Percentiles rank a stretch among this genome's conserved stretches.
Conservation (phyloP, 2,329 filamentous ascomycete genomes). For the Colletotrichum sp. region DNA sequence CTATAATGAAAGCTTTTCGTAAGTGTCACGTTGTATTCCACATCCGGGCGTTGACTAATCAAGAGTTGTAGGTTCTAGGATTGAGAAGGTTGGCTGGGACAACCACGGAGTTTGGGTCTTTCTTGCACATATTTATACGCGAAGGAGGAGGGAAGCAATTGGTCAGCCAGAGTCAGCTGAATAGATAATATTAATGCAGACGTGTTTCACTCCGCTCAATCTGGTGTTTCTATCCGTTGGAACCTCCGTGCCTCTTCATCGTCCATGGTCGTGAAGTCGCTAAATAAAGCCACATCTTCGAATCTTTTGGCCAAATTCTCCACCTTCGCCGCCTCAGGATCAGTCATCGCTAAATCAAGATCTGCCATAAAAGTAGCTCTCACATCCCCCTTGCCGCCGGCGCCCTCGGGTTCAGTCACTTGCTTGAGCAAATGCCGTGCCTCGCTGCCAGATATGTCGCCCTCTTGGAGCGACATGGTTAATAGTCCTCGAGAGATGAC, state of each 20-base stretch:
- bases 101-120: neutral
- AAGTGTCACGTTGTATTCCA: neutral
- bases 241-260: neutral
- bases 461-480: slow-evolving; percentile 38
- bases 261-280: slow-evolving; percentile 28
- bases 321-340: slow-evolving; percentile 36
- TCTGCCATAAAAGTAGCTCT: slow-evolving; percentile 42
- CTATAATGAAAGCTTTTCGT: slow-evolving; percentile 29
- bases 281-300: slow-evolving; percentile 36
- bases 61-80: neutral
- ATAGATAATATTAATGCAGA: neutral
- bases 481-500: slow-evolving; percentile 37
- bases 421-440: slow-evolving; percentile 34
- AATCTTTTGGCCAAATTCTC: slow-evolving; percentile 38
- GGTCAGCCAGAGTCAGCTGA: neutral
- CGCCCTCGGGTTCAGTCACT: slow-evolving; percentile 29
- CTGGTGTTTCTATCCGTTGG: neutral
- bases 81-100: neutral
- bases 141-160: neutral
- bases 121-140: neutral
- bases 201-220: neutral
- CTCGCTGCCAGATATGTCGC: slow-evolving; percentile 31
- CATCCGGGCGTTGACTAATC: neutral
- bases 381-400: slow-evolving; percentile 26
- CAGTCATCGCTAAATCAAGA: slow-evolving; percentile 36